Evolutionary conservation across 164 flowering plant genomes (phyloP).

Genomic region (Tinospora cordifolia): DNA sequence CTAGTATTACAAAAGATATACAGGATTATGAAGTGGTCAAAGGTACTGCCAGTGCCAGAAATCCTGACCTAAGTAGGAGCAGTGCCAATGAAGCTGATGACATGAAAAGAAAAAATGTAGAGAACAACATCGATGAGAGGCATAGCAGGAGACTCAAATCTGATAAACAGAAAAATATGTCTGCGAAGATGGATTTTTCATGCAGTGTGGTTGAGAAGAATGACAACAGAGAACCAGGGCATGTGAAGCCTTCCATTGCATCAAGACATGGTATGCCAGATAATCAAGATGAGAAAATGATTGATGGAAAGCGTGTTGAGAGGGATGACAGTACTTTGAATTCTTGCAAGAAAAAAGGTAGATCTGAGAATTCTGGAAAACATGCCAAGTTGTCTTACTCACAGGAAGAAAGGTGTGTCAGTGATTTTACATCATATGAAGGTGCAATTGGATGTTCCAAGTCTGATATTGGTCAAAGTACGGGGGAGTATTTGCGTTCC

Average conservation of each 20-base stretch:
- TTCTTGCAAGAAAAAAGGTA: conserved; percentile 13
- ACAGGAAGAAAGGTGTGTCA: conserved; percentile 12
- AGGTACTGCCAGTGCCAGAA: conserved; percentile 1
- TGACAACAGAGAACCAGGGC: conserved; percentile 16
- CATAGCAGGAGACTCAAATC: conserved; percentile 5
- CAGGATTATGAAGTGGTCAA: conserved; percentile 24
- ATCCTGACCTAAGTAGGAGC: conserved; percentile 10
- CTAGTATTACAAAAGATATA: conserved; percentile 14
- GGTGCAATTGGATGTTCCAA: conserved; percentile 14
- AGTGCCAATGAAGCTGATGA: conserved; percentile 17
- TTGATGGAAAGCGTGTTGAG: conserved; percentile 14
- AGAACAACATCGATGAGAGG: conserved; percentile 1
- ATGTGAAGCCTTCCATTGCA: conserved; percentile 9
- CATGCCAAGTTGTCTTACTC: conserved; percentile 7
- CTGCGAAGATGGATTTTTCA: conserved; percentile 10
- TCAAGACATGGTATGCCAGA: conserved; percentile 8
- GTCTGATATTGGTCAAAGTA: conserved; percentile 16
- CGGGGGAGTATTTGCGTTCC: conserved; percentile 15
- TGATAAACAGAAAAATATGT: conserved; percentile 9
- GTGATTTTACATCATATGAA: conserved; percentile 8
- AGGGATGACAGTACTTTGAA: not conserved
- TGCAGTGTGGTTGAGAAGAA: conserved; percentile 10
- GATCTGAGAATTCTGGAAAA: conserved; percentile 13
- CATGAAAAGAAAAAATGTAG: conserved; percentile 15
- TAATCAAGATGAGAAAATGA: conserved; percentile 14